These are phyloP conservation scores for Chaetomiaceae sp. DNA, from an alignment of 2,329 filamentous ascomycete genomes.

Conservation along the genomic window DNA sequence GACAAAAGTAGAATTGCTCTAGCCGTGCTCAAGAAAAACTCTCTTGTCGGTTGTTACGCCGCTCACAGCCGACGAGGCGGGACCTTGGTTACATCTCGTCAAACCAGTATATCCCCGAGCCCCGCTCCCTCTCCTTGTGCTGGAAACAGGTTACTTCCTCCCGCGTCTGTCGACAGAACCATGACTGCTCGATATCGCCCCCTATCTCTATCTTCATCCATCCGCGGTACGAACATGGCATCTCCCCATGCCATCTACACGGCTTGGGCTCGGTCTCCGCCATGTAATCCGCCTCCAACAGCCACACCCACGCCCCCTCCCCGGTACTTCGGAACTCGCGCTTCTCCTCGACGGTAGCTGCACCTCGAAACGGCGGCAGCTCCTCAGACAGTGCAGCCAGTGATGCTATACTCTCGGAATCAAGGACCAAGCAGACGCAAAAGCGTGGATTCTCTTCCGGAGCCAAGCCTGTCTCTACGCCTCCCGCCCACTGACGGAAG, in stretches of 20 bases:
- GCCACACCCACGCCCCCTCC: background rate
- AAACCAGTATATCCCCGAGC: background rate
- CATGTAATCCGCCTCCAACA: background rate
- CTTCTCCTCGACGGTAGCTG: background rate
- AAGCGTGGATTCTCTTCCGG: background rate
- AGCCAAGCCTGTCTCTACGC: background rate
- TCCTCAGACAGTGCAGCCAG: background rate
- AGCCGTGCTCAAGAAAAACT: no score
- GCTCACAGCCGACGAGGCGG: no score
- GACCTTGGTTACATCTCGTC: no score
- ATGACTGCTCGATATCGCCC: background rate
- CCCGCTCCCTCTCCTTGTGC: background rate
- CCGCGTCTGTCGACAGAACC: background rate
- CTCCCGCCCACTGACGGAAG: background rate
- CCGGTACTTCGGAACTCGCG: background rate
- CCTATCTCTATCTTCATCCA: constrained; percentile 2
- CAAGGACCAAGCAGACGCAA: background rate
- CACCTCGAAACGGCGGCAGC: constrained; percentile 3
- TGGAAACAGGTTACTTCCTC: background rate
- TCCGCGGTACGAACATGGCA: background rate
- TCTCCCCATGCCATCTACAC: background rate
- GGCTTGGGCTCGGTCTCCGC: no score
- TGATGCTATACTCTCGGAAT: background rate
- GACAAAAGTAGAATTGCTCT: no score
- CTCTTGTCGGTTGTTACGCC: no score